Evolutionary conservation across 768 basidiomycete species (phyloP).

Genomic region (Chiua virens): DNA sequence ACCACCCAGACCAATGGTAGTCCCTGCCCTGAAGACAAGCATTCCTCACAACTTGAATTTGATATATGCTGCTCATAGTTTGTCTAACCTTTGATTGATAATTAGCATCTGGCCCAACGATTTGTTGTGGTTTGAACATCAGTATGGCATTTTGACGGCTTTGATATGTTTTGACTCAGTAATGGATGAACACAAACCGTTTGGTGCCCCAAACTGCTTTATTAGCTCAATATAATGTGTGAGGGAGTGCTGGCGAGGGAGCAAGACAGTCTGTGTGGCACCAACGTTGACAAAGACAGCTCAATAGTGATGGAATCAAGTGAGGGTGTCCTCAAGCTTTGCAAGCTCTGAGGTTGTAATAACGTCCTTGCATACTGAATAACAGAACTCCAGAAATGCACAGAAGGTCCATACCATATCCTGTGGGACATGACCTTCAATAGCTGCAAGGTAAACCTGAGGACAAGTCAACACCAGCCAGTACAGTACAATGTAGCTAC

Average conservation of each 20-base stretch:
- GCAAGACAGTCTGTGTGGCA: background rate
- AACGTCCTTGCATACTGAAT: constrained; percentile 9
- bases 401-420: constrained; percentile 16
- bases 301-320: constrained; percentile 22
- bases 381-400: constrained; percentile 15
- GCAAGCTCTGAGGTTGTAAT: constrained; percentile 20
- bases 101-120: too few relatives aligned
- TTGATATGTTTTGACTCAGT: background rate
- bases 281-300: constrained; percentile 3
- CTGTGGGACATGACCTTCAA: constrained; percentile 21
- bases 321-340: constrained; percentile 15
- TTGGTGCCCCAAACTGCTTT: background rate
- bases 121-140: constrained; percentile 2
- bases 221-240: background rate
- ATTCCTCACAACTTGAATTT: too few relatives aligned
- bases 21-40: too few relatives aligned
- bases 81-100: too few relatives aligned
- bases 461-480: too few relatives aligned
- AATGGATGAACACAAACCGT: background rate
- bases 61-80: too few relatives aligned
- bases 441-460: constrained; percentile 31
- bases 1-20: too few relatives aligned
- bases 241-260: background rate
- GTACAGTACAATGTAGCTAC: too few relatives aligned
- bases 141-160: background rate